These are phyloP conservation scores for Penicillium capsulatum DNA, from an alignment of 2,329 filamentous ascomycete genomes.

Conservation along the genomic window DNA sequence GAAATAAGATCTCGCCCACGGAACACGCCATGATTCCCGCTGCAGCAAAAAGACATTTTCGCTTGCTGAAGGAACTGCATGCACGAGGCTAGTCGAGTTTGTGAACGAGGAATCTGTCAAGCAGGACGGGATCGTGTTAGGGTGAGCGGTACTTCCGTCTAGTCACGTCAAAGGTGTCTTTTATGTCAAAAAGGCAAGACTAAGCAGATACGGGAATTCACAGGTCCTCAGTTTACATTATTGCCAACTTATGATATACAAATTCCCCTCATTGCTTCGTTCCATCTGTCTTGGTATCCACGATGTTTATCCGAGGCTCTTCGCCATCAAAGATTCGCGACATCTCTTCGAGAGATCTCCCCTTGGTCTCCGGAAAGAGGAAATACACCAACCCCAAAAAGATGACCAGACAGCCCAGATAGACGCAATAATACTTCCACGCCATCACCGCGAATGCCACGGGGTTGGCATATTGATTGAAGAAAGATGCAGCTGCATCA, in stretches of 20 bases:
- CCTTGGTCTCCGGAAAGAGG: constrained; percentile 31
- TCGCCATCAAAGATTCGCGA: constrained; percentile 19
- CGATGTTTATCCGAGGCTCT: neutral
- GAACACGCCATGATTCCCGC: neutral
- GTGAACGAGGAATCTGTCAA: too few relatives aligned
- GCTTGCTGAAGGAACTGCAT: constrained; percentile 3
- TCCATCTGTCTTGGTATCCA: constrained; percentile 1
- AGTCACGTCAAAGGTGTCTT: too few relatives aligned
- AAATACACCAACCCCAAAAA: constrained; percentile 37
- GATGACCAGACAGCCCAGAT: constrained; percentile 33
- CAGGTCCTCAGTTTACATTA: too few relatives aligned
- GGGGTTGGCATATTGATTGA: constrained; percentile 44
- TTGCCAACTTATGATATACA: too few relatives aligned
- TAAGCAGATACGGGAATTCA: too few relatives aligned
- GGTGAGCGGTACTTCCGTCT: too few relatives aligned
- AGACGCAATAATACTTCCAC: constrained; percentile 44
- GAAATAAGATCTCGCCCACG: too few relatives aligned
- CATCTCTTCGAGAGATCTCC: constrained; percentile 22
- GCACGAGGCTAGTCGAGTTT: too few relatives aligned
- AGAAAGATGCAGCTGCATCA: constrained; percentile 30
- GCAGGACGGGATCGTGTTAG: too few relatives aligned
- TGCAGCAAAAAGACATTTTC: constrained; percentile 1
- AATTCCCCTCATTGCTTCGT: too few relatives aligned
- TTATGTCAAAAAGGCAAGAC: too few relatives aligned
- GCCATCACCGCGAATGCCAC: constrained; percentile 37